A percentile compares a stretch with the other conserved stretches of the same genome.
Evolutionary conservation across 2,329 filamentous ascomycete genomes (phyloP).

Genomic region (Cercospora nicotianae): DNA sequence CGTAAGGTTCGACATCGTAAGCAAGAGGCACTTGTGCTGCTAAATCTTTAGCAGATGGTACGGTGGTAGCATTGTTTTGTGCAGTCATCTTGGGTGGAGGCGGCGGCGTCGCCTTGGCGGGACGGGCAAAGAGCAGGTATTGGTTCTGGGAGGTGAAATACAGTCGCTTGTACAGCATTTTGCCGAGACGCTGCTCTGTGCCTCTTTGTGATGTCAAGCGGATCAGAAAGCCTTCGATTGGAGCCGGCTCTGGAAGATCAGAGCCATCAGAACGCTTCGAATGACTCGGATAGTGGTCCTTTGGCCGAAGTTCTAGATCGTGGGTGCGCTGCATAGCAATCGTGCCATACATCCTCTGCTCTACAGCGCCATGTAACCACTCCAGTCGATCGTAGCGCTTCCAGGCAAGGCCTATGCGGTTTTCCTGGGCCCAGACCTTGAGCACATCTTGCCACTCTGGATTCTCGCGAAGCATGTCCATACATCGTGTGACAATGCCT

Average conservation of each 20-base stretch:
- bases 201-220: constrained; percentile 65
- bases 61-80: constrained; percentile 43
- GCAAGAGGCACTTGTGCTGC: constrained; percentile 59
- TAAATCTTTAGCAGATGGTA: constrained; percentile 58
- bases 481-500: constrained; percentile 57
- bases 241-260: constrained; percentile 58
- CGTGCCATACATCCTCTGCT: constrained; percentile 68
- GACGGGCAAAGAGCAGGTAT: constrained; percentile 62
- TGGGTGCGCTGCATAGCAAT: constrained; percentile 67
- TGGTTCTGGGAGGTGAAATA: constrained; percentile 67
- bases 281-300: constrained; percentile 62
- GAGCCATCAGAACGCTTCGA: constrained; percentile 46
- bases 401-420: constrained; percentile 66
- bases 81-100: constrained; percentile 56
- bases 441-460: constrained; percentile 62
- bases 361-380: constrained; percentile 66
- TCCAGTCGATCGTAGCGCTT: constrained; percentile 68
- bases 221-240: constrained; percentile 66
- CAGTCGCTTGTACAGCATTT: constrained; percentile 63
- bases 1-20: constrained; percentile 63
- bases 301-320: constrained; percentile 65
- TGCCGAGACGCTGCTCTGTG: constrained; percentile 57
- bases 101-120: constrained; percentile 57
- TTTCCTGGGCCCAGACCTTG: constrained; percentile 57
- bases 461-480: constrained; percentile 58